Percentiles rank a stretch among this genome's conserved stretches.
Evolutionary conservation across 768 basidiomycete genomes (phyloP).

Genomic region (Pleurotus tuber-regium): DNA sequence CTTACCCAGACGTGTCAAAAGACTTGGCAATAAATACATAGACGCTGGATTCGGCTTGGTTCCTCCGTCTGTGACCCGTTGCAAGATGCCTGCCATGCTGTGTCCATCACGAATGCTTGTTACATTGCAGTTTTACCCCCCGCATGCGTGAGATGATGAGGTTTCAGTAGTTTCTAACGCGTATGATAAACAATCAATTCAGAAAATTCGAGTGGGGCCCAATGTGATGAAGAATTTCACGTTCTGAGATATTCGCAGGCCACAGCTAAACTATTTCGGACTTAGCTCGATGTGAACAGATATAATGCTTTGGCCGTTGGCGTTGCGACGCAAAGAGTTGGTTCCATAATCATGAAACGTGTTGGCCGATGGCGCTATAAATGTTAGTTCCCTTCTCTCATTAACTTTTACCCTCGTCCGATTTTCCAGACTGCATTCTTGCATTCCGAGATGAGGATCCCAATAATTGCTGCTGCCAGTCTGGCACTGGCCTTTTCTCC

Average conservation of each 20-base stretch:
- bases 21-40: background rate
- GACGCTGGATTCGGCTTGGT: background rate
- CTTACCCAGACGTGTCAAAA: background rate
- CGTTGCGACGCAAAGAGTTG: background rate
- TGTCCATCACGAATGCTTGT: background rate
- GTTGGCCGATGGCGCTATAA: background rate
- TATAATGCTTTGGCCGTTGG: background rate
- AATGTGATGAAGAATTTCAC: background rate
- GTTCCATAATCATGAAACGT: slow-evolving; percentile 1
- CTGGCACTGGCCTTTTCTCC: slow-evolving; percentile 10
- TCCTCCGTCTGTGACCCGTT: background rate
- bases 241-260: background rate
- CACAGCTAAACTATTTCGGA: slow-evolving; percentile 1
- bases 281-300: background rate
- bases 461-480: slow-evolving; percentile 8
- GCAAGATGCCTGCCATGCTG: background rate
- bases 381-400: background rate
- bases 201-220: background rate
- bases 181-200: background rate
- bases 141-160: background rate
- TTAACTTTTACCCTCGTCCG: background rate
- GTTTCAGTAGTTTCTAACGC: background rate
- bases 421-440: no score
- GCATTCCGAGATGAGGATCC: slow-evolving; percentile 7
- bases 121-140: background rate